Base-by-base conservation (phyloP, 495 filamentous ascomycete genomes). In the Penicillium taxi region DNA sequence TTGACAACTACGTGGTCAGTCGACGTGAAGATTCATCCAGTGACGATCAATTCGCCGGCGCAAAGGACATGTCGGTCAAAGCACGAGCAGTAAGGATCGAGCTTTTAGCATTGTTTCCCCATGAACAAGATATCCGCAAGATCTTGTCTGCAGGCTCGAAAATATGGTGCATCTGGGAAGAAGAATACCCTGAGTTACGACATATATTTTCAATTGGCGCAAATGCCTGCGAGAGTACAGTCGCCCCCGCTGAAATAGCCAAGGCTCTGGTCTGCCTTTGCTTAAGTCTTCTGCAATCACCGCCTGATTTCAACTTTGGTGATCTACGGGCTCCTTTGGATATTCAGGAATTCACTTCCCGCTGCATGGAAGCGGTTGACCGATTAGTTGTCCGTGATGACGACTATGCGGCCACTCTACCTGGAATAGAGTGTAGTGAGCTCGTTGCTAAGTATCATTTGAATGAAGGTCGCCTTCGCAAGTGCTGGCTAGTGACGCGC, bases 381-480 rank as follows among this genome's bases (percentile, higher is more conserved):
- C 57, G 58, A 8, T 48, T 67, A 12, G 50, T 77, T 7, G 41
- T 65, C 9, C 44, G 55, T 9, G 69, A 75, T 36, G 73, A 74
- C 38, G 66, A 71, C 26, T 59, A 67, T 35, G 54, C 61, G 5
- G 59, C 55, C 2, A 74, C 66, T 0, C 41, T 75, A 0, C 66
- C 74, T 21, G 70, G 69, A 5, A 59, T 78, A 26, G 70, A 74
- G 45, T 69, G 61, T 37, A 53, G 72, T 24, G 40, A 66, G 27
- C 42, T 78, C 4, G 52, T 63, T 12, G 53, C 58, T 7, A 75
- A 73, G 35, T 59, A 56, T 25, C 62, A 72, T 35, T 36, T 62
- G 17, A 67, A 72, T 30, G 58, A 66, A 14, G 74, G 74, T n/a
- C 65, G 64, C 12, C 59, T 71, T 21, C 68, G 74, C 13, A 60